phyloP scores from a whole-genome alignment of 805 yeast species.

The Starmerella cellae region DNA sequence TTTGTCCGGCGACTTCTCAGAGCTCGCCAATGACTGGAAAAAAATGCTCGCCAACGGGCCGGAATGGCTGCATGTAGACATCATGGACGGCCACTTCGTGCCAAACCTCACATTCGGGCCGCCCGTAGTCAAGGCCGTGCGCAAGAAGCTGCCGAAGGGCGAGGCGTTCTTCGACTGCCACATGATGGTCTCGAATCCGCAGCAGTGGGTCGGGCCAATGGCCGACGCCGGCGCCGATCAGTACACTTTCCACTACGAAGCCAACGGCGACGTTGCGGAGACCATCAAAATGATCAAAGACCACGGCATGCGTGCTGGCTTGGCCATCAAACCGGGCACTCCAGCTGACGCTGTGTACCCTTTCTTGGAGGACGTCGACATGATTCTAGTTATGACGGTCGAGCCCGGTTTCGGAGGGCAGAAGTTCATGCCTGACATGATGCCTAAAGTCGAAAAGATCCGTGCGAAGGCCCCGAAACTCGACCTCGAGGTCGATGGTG shows the following conservation, averaged over 20 bases:
- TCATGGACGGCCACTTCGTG: conserved; percentile 98
- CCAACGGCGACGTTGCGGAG: conserved; percentile 56
- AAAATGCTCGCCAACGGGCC: conserved; percentile 67
- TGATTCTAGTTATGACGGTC: conserved; percentile 96
- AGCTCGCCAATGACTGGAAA: conserved; percentile 77
- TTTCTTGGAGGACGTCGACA: conserved; percentile 64
- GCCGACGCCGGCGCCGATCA: conserved; percentile 92
- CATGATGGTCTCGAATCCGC: conserved; percentile 92
- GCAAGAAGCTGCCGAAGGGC: conserved; percentile 62
- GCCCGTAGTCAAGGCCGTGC: conserved; percentile 66
- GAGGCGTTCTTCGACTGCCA: conserved; percentile 79
- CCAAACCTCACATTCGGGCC: conserved; percentile 94
- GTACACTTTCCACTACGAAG: conserved; percentile 91
- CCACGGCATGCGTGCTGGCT: conserved; percentile 82
- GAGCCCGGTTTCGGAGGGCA: conserved; percentile 99
- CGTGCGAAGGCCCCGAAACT: conserved; percentile 62
- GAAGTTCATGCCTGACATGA: conserved; percentile 87
- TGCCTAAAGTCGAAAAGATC: conserved; percentile 79
- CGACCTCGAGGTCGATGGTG: conserved; percentile 95
- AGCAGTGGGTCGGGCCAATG: conserved; percentile 83
- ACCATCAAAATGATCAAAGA: conserved; percentile 63
- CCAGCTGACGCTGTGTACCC: conserved; percentile 70
- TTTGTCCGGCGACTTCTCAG: conserved; percentile 77
- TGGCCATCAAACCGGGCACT: conserved; percentile 90
- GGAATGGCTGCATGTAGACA: conserved; percentile 96